A percentile compares a stretch with the other conserved stretches of the same genome.
Evolutionary conservation across 805 yeast genomes (phyloP).

Genomic region (Candida odintsovae): DNA sequence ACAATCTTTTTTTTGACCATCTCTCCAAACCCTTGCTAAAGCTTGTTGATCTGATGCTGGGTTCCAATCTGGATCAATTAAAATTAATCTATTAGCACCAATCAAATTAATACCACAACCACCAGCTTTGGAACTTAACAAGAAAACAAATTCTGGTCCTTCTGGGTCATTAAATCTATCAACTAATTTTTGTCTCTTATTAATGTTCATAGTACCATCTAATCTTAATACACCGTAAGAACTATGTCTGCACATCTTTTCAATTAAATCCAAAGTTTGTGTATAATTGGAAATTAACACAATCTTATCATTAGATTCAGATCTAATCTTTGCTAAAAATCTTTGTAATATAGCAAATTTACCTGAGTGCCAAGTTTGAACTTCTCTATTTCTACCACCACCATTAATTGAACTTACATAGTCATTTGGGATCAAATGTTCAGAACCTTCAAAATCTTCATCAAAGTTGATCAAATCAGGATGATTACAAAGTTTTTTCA

Average conservation of each 20-base stretch:
- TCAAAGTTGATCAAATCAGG: constrained; percentile 80
- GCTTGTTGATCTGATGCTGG: constrained; percentile 99
- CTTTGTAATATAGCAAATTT: constrained; percentile 82
- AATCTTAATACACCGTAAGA: constrained; percentile 75
- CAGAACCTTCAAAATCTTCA: constrained; percentile 70
- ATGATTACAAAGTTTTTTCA: constrained; percentile 90
- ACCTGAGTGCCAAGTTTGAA: constrained; percentile 81
- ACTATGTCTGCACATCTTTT: constrained; percentile 70
- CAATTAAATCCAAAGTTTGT: constrained; percentile 87
- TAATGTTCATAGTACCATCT: constrained; percentile 90
- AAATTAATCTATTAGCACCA: constrained; percentile 87
- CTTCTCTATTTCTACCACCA: constrained; percentile 58
- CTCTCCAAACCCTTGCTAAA: constrained; percentile 97
- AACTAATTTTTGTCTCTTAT: constrained; percentile 88
- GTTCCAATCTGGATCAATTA: constrained; percentile 95
- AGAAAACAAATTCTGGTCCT: constrained; percentile 79
- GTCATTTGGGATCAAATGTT: constrained; percentile 64
- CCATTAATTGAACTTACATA: constrained; percentile 41
- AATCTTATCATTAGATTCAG: constrained; percentile 89
- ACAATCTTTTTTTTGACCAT: constrained; percentile 96
- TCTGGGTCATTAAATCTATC: constrained; percentile 90
- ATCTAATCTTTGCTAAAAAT: constrained; percentile 68
- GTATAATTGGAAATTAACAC: constrained; percentile 94
- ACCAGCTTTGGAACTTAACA: constrained; percentile 93
- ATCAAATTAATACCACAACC: constrained; percentile 97